A percentile compares a stretch with the other conserved stretches of the same genome.
Conservation (phyloP, 2,329 filamentous ascomycete species). For the Sclerotinia subarctica region DNA sequence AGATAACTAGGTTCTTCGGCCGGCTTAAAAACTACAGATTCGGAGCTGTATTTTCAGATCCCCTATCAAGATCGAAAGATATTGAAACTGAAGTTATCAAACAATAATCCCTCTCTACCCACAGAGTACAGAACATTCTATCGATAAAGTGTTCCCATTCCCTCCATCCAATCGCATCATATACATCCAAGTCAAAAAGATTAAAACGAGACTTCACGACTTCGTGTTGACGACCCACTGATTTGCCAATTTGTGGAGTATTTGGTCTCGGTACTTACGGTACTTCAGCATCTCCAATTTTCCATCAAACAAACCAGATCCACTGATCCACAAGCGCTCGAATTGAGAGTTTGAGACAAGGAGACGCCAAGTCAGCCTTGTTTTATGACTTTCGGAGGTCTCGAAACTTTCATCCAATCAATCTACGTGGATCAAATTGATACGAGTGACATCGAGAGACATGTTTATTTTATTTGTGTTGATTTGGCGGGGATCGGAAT, state of each 20-base stretch:
- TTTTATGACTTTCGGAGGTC: background rate
- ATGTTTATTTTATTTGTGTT: background rate
- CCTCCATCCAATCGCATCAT: background rate
- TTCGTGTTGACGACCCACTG: conserved; percentile 5
- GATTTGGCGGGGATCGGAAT: background rate
- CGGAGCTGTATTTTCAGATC: background rate
- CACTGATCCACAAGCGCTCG: background rate
- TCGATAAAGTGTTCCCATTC: background rate
- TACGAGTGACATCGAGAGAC: background rate
- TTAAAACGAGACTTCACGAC: background rate
- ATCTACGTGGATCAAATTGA: background rate
- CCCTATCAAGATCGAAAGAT: background rate
- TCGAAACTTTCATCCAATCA: background rate
- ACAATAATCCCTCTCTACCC: background rate
- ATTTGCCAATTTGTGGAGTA: background rate
- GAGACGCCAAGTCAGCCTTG: background rate
- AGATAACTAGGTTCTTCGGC: background rate
- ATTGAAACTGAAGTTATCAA: background rate
- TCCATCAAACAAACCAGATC: background rate
- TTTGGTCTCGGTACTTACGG: conserved; percentile 1
- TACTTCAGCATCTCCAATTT: background rate
- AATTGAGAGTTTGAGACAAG: background rate
- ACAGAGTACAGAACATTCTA: background rate
- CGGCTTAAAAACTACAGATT: background rate
- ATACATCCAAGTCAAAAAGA: background rate